Evolutionary conservation across 495 filamentous ascomycete species (phyloP).

Genomic region (Beverwykella pulmonaria): DNA sequence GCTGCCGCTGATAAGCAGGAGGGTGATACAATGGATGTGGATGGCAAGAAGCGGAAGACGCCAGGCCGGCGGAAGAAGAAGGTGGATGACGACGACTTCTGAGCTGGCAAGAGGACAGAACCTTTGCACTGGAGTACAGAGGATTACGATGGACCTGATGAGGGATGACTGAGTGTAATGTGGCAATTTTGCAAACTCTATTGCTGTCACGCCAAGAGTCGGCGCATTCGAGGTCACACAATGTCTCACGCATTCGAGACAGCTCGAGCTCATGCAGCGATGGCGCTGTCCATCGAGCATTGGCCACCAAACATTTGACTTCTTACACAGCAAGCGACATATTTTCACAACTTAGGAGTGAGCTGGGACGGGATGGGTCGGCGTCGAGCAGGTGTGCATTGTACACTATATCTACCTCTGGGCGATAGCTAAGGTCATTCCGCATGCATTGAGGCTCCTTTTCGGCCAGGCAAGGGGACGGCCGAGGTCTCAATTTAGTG

Average conservation of each 20-base stretch:
- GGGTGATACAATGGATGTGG: slow-evolving; percentile 57
- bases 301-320: background rate
- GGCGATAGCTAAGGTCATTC: background rate
- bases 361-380: background rate
- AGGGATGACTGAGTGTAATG: background rate
- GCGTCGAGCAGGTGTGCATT: slow-evolving; percentile 8
- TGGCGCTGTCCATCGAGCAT: background rate
- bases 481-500: too few relatives aligned
- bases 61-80: slow-evolving; percentile 44
- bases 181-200: background rate
- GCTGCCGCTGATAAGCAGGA: slow-evolving; percentile 56
- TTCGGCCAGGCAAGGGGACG: too few relatives aligned
- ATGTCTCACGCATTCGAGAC: background rate
- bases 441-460: background rate
- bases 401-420: background rate
- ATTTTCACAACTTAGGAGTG: background rate
- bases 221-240: background rate
- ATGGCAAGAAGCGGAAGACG: slow-evolving; percentile 55
- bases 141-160: background rate
- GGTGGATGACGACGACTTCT: slow-evolving; percentile 44
- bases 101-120: background rate
- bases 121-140: background rate
- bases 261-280: background rate
- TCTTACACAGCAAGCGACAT: background rate
- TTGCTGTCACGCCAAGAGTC: background rate